These are phyloP conservation scores for Pseudophaeomoniella oleicola DNA, from an alignment of 2,329 filamentous ascomycete genomes.

Conservation along the genomic window DNA sequence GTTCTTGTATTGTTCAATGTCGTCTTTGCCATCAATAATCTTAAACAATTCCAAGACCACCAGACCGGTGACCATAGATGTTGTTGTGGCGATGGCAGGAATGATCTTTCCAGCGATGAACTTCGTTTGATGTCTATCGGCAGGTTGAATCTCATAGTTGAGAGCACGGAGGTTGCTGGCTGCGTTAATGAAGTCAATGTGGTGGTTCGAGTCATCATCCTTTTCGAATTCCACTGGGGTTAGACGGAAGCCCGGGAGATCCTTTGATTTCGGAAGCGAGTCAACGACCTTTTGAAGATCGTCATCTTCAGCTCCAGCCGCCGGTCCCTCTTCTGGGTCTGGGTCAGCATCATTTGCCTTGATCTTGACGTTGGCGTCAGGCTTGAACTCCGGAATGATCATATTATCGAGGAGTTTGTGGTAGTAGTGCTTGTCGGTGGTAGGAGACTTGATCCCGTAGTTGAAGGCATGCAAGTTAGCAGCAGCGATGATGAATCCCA, in stretches of 20 bases:
- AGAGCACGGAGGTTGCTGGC: slow-evolving; percentile 92
- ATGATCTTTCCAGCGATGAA: slow-evolving; percentile 99
- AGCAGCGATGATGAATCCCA: slow-evolving; percentile 72
- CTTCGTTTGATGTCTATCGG: slow-evolving; percentile 95
- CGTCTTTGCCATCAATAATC: slow-evolving; percentile 87
- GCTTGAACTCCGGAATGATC: slow-evolving; percentile 89
- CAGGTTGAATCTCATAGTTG: slow-evolving; percentile 92
- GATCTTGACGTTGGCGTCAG: slow-evolving; percentile 84
- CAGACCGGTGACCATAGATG: slow-evolving; percentile 83
- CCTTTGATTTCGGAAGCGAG: slow-evolving; percentile 62
- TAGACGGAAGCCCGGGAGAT: slow-evolving; percentile 75
- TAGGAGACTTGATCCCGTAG: slow-evolving; percentile 85
- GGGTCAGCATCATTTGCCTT: slow-evolving; percentile 92
- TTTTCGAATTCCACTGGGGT: slow-evolving; percentile 95
- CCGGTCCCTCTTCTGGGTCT: slow-evolving; percentile 61
- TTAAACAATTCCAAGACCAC: slow-evolving; percentile 92
- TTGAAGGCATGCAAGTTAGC: slow-evolving; percentile 95
- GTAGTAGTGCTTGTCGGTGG: slow-evolving; percentile 56
- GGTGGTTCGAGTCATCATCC: slow-evolving; percentile 93
- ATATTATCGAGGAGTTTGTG: slow-evolving; percentile 72
- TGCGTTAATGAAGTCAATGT: slow-evolving; percentile 98
- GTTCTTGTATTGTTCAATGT: slow-evolving; percentile 98
- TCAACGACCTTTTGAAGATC: slow-evolving; percentile 61
- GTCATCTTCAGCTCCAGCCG: slow-evolving; percentile 39
- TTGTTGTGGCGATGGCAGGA: slow-evolving; percentile 93